These are phyloP conservation scores for Entonaema liquescens DNA, from an alignment of 495 filamentous ascomycete genomes.

Conservation along the genomic window DNA sequence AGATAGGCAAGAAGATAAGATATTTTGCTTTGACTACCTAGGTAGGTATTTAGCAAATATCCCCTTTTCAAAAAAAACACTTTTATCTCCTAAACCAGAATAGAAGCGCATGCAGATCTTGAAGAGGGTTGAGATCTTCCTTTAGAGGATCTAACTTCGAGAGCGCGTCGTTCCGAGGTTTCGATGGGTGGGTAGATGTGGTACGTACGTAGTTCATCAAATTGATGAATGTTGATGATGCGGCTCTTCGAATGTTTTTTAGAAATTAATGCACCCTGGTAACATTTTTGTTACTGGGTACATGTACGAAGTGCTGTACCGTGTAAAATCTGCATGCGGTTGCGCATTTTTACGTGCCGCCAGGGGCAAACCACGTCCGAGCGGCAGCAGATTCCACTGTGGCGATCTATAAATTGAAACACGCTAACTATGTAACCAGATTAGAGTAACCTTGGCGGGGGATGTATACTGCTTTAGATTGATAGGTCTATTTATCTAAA, in stretches of 20 bases:
- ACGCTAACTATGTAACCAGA: not conserved
- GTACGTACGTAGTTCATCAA: not conserved
- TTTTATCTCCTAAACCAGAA: not conserved
- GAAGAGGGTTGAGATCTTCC: not conserved
- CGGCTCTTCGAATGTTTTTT: slow-evolving; percentile 26
- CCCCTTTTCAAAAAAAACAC: not conserved
- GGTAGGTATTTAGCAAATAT: not conserved
- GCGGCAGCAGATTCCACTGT: slow-evolving; percentile 1
- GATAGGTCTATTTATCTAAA: slow-evolving; percentile 20
- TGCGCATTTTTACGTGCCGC: not conserved
- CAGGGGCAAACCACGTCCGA: not conserved
- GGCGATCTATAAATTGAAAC: slow-evolving; percentile 10
- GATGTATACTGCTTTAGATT: not conserved
- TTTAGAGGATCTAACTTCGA: not conserved
- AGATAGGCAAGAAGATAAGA: not conserved
- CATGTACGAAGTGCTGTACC: not conserved
- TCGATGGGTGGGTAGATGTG: not conserved
- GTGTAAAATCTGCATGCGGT: not conserved
- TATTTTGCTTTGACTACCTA: not conserved
- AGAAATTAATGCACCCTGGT: slow-evolving; percentile 4
- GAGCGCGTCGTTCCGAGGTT: not conserved
- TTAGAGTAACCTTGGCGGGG: not conserved
- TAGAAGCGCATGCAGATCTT: not conserved
- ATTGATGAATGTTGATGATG: slow-evolving; percentile 26
- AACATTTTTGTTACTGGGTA: not conserved